Evolutionary conservation across 2,329 filamentous ascomycete species (phyloP).

Genomic region (Penicillium decumbens): DNA sequence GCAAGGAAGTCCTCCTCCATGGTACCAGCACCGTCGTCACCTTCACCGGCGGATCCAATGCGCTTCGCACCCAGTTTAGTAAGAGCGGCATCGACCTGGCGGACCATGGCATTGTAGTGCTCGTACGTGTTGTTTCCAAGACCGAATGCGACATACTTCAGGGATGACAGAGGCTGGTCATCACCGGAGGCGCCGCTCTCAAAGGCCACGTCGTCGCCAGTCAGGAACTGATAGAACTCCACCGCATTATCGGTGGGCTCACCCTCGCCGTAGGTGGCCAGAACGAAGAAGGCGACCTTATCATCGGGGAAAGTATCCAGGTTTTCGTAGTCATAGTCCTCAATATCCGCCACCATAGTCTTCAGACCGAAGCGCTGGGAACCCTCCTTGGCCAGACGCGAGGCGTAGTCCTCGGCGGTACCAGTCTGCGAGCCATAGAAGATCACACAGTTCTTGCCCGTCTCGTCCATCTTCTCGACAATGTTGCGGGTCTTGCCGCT

Average conservation of each 20-base stretch:
- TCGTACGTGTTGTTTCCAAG: conserved; percentile 99
- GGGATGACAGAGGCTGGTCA: conserved; percentile 69
- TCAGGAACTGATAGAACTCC: conserved; percentile 96
- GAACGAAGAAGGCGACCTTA: conserved; percentile 89
- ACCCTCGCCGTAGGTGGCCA: conserved; percentile 96
- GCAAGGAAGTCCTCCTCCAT: conserved; percentile 99
- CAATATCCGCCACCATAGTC: conserved; percentile 96
- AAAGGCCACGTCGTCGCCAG: conserved; percentile 73
- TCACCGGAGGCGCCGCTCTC: conserved; percentile 59
- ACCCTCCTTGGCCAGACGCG: conserved; percentile 91
- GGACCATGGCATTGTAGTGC: conserved; percentile 98
- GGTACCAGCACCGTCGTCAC: conserved; percentile 94
- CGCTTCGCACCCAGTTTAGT: conserved; percentile 76
- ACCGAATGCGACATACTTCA: conserved; percentile 93
- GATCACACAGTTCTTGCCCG: conserved; percentile 92
- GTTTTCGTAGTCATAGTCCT: conserved; percentile 96
- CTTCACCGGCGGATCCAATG: conserved; percentile 85
- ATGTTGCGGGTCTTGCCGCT: conserved; percentile 86
- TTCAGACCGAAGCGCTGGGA: conserved; percentile 93
- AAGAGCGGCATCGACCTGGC: conserved; percentile 77
- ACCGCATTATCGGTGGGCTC: conserved; percentile 98
- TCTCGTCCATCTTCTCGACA: conserved; percentile 91
- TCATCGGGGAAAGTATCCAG: conserved; percentile 82
- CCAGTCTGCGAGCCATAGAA: conserved; percentile 99
- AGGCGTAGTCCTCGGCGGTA: conserved; percentile 97